phyloP scores from a whole-genome alignment of 805 yeast genomes.

The Saccharomycopsis sp. region DNA sequence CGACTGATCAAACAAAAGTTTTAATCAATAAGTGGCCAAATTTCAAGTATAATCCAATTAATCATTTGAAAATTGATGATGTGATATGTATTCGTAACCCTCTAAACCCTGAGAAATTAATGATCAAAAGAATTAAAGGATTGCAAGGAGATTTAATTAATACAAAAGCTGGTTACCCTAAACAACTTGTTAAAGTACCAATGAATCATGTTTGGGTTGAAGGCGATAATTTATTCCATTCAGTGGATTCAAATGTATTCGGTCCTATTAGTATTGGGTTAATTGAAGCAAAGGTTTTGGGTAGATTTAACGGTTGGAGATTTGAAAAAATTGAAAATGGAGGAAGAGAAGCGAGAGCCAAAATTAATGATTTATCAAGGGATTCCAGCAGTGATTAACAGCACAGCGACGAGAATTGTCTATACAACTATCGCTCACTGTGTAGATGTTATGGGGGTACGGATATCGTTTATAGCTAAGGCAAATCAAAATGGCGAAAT shows the following conservation, averaged over 20 bases:
- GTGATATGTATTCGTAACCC: constrained; percentile 77
- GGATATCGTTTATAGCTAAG: no score
- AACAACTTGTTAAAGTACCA: constrained; percentile 55
- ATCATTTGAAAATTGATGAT: constrained; percentile 52
- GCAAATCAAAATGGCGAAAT: no score
- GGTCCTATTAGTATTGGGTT: constrained; percentile 85
- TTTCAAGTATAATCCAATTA: constrained; percentile 28
- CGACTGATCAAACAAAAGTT: constrained; percentile 45
- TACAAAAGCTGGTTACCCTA: constrained; percentile 64
- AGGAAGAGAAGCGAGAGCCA: constrained; percentile 52
- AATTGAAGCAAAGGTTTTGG: constrained; percentile 71
- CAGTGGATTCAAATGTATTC: constrained; percentile 78
- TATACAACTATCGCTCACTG: no score
- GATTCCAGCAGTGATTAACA: no score
- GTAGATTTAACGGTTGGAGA: constrained; percentile 52
- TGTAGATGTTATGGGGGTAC: no score
- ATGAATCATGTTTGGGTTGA: constrained; percentile 88
- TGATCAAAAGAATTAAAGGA: constrained; percentile 76
- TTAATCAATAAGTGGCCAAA: constrained; percentile 60
- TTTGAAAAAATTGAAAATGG: constrained; percentile 45
- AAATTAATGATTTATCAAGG: no score
- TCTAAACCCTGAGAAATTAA: constrained; percentile 62
- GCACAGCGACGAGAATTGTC: no score
- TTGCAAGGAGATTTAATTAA: constrained; percentile 60
- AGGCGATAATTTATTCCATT: constrained; percentile 77